phyloP scores from a whole-genome alignment of 169 alveolate genomes.

The Plasmodium blacklocki region DNA sequence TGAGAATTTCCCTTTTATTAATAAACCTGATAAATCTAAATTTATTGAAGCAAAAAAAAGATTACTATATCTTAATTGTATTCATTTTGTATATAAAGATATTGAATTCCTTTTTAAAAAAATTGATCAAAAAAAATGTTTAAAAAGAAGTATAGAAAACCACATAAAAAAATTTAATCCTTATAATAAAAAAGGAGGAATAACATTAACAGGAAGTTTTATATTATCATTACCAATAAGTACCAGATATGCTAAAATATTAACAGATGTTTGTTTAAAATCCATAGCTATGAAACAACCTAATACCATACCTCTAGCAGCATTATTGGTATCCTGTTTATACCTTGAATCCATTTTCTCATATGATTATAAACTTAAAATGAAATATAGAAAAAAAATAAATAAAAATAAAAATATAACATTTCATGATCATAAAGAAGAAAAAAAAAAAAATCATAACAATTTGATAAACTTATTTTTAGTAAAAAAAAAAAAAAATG shows the following conservation, averaged over 20 bases:
- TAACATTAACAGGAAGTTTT: slow-evolving; percentile 50
- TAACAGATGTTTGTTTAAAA: slow-evolving; percentile 74
- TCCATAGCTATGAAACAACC: slow-evolving; percentile 47
- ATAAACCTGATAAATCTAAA: slow-evolving; percentile 74
- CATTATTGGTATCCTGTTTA: slow-evolving; percentile 65
- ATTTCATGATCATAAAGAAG: background rate
- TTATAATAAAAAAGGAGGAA: slow-evolving; percentile 65
- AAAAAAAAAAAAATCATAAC: background rate
- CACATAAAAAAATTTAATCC: slow-evolving; percentile 69
- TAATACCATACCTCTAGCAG: slow-evolving; percentile 61
- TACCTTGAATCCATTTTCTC: slow-evolving; percentile 73
- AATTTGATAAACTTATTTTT: slow-evolving; percentile 4
- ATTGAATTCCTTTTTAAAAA: slow-evolving; percentile 56
- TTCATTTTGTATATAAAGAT: slow-evolving; percentile 54
- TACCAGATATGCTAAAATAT: slow-evolving; percentile 74
- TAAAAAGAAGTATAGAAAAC: slow-evolving; percentile 57
- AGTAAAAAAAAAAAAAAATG: slow-evolving; percentile 19
- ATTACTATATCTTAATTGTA: slow-evolving; percentile 70
- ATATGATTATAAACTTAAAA: slow-evolving; percentile 63
- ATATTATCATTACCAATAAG: slow-evolving; percentile 58
- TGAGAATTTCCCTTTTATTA: slow-evolving; percentile 71
- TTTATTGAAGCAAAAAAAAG: slow-evolving; percentile 73
- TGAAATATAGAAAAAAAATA: slow-evolving; percentile 21
- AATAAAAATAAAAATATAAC: background rate
- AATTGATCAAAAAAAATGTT: slow-evolving; percentile 33